Evolutionary conservation across 768 basidiomycete genomes (phyloP).

Genomic region (Mrakia blollopis): DNA sequence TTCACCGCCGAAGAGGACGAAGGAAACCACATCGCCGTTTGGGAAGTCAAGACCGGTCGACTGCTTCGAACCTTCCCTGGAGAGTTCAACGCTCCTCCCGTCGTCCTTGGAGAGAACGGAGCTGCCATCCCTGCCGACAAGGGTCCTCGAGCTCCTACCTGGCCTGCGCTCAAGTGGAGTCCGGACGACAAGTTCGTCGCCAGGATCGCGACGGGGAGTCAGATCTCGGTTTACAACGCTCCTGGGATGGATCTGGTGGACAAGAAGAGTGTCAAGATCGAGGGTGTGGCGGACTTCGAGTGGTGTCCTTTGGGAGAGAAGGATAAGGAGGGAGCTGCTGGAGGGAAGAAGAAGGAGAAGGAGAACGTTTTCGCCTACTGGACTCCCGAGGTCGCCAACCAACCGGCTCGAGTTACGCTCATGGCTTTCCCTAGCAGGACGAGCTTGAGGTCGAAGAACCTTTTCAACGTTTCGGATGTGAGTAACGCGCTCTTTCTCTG

Average conservation of each 20-base stretch:
- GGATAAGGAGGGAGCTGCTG: conserved; percentile 62
- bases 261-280: conserved; percentile 95
- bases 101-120: conserved; percentile 33
- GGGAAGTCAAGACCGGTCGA: conserved; percentile 91
- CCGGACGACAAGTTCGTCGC: conserved; percentile 93
- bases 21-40: conserved; percentile 94
- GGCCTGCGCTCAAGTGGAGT: conserved; percentile 97
- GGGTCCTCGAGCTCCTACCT: conserved; percentile 44
- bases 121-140: background rate
- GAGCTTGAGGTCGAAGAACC: conserved; percentile 85
- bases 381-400: conserved; percentile 94
- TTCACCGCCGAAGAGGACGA: conserved; percentile 76
- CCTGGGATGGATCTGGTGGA: conserved; percentile 90
- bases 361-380: conserved; percentile 97
- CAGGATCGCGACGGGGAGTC: conserved; percentile 77
- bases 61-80: conserved; percentile 87
- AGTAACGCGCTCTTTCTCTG: conserved; percentile 42
- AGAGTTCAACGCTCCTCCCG: conserved; percentile 48
- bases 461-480: conserved; percentile 97
- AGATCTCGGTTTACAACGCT: conserved; percentile 94
- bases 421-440: conserved; percentile 79
- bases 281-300: conserved; percentile 95
- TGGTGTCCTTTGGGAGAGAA: conserved; percentile 93
- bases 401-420: conserved; percentile 93
- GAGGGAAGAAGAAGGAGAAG: conserved; percentile 52